Base-by-base conservation (phyloP, 148 eudicot species). In the Chenopodium formosanum region DNA sequence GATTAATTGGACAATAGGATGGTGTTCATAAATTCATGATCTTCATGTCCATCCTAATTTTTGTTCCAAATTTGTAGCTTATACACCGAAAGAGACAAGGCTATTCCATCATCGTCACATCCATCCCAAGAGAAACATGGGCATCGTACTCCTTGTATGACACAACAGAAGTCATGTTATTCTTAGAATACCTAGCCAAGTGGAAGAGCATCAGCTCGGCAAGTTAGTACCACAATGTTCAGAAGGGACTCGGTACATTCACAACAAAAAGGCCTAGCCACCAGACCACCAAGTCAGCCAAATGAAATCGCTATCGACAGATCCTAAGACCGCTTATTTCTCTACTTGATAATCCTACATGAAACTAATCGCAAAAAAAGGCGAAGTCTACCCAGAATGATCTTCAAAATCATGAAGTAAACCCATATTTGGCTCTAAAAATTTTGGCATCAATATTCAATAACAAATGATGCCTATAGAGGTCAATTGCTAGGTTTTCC, bases 31-130 rank as follows among this genome's bases (percentile, higher is more conserved):
- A 2, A 10, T 46, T 4, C 7, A 73, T 23, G 16, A 19, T 29
- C 4, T 17, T 34, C 9, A 17, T 64, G 25, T 14, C 7, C 11
- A 46, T 46, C 11, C 4, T 48, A 58, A 72, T 27, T 74, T 25
- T 13, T 58, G 46, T 22, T 58, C 13, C 12, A 19, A 44, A 11
- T 1, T 46, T 64, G 69, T 77, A 90, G 92, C 89, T 86, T 20
- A 80, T 90, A 77, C 78, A 85, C 67, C 67, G 68, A n/a, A 88
- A 83, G 75, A 81, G 82, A 80, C 89, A 83, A 73, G 90, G 92
- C 4, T 87, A 72, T 77, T 85, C 90, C 31, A 88, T 90, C 37
- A 85, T 90, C 20, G 92, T 90, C 31, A 83, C 89, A 66, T 88
- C 90, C 29, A 81, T 52, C 60, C 90, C 92, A 69, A 86, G 82